Conservation (phyloP, 805 yeast species). For the Candida ficus region DNA sequence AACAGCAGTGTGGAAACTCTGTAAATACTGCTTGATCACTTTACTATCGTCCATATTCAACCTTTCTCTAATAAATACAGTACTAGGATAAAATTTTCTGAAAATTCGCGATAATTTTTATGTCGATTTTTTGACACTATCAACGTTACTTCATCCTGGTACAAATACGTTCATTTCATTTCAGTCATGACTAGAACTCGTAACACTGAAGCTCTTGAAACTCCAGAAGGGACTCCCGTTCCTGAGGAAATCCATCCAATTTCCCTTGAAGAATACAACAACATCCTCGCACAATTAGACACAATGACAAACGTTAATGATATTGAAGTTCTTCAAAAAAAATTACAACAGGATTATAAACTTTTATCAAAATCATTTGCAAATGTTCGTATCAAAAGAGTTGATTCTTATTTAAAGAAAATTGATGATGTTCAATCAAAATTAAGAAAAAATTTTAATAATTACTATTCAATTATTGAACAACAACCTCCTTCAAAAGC, state of each 20-base stretch:
- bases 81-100: no score
- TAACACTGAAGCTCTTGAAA: no score
- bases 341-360: slow-evolving; percentile 28
- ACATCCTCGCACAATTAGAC: slow-evolving; percentile 7
- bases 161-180: no score
- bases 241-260: background rate
- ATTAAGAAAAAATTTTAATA: slow-evolving; percentile 17
- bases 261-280: slow-evolving; percentile 2
- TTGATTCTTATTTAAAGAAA: slow-evolving; percentile 28
- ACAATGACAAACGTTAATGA: slow-evolving; percentile 10
- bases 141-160: no score
- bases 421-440: slow-evolving; percentile 27
- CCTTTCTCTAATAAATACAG: no score
- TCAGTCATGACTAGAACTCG: no score
- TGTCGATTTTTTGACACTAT: no score
- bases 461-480: slow-evolving; percentile 17
- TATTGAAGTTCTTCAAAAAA: slow-evolving; percentile 20
- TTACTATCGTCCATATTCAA: slow-evolving; percentile 46
- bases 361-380: slow-evolving; percentile 27
- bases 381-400: slow-evolving; percentile 25
- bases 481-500: background rate
- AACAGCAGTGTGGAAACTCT: slow-evolving; percentile 33
- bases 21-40: slow-evolving; percentile 27
- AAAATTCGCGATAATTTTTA: no score
- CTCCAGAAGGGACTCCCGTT: no score